A percentile compares a stretch with the other conserved stretches of the same genome.
These are phyloP conservation scores for Pichia sp. DNA, from an alignment of 1,139 yeast species.

Conservation along the genomic window DNA sequence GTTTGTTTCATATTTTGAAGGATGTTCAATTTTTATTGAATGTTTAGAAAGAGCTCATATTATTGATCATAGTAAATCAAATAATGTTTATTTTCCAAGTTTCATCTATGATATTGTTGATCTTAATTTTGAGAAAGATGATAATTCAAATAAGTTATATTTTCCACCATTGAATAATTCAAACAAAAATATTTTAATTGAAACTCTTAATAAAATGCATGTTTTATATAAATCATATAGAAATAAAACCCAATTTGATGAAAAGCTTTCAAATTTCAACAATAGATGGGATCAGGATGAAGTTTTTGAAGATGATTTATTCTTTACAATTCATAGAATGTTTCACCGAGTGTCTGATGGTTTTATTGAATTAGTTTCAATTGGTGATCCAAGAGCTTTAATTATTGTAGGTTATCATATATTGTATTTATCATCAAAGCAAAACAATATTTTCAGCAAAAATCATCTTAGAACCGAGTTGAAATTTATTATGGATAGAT, in stretches of 20 bases:
- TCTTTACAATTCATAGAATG: constrained; percentile 22
- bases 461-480: constrained; percentile 10
- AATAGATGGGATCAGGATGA: constrained; percentile 1
- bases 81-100: constrained; percentile 21
- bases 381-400: constrained; percentile 26
- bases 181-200: background rate
- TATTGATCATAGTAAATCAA: background rate
- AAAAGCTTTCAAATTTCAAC: background rate
- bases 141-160: background rate
- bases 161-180: background rate
- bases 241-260: background rate
- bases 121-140: constrained; percentile 11
- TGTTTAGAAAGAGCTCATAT: background rate
- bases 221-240: background rate
- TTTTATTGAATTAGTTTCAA: constrained; percentile 20
- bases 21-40: constrained; percentile 2
- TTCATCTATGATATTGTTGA: constrained; percentile 21
- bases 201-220: background rate
- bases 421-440: constrained; percentile 18
- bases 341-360: constrained; percentile 20
- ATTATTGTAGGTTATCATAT: constrained; percentile 25
- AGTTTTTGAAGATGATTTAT: constrained; percentile 20
- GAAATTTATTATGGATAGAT: constrained; percentile 14
- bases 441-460: constrained; percentile 17
- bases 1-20: constrained; percentile 1